Evolutionary conservation across 2,329 filamentous ascomycete species (phyloP).

Genomic region (Paecilomyces sp.): DNA sequence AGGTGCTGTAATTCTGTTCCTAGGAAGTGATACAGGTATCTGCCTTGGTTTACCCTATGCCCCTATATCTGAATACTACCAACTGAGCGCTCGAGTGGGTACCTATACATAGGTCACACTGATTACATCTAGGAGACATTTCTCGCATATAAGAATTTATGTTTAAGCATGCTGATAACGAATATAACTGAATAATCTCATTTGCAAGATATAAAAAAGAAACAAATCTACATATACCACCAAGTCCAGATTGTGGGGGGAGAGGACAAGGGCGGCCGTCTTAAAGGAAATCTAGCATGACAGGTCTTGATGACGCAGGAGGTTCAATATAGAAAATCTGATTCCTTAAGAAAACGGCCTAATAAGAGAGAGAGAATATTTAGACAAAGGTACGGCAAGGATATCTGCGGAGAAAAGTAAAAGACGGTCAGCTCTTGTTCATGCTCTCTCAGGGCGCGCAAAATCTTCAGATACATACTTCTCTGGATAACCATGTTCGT

Average conservation of each 20-base stretch:
- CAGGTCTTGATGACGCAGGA: neutral
- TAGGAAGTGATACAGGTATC: too few species aligned
- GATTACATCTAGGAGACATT: neutral
- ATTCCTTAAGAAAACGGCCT: neutral
- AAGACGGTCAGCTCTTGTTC: slow-evolving; percentile 20
- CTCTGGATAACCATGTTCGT: slow-evolving; percentile 61
- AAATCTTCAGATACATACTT: slow-evolving; percentile 47
- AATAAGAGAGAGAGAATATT: slow-evolving; percentile 2
- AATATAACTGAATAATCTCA: neutral
- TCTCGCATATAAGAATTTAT: neutral
- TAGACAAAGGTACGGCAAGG: slow-evolving; percentile 41
- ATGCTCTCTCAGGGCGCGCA: slow-evolving; percentile 27
- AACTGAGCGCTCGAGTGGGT: neutral
- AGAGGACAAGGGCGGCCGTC: neutral
- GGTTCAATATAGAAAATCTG: neutral
- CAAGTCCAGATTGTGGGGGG: neutral
- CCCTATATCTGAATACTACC: neutral
- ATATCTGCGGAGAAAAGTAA: slow-evolving; percentile 24
- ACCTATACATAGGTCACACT: neutral
- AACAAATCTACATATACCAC: neutral
- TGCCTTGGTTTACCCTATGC: neutral
- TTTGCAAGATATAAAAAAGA: neutral
- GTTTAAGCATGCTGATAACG: too few species aligned
- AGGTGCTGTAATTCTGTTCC: too few species aligned
- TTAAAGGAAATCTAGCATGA: neutral